These are phyloP conservation scores for Dioszegia hungarica DNA, from an alignment of 768 basidiomycete species.

Conservation along the genomic window DNA sequence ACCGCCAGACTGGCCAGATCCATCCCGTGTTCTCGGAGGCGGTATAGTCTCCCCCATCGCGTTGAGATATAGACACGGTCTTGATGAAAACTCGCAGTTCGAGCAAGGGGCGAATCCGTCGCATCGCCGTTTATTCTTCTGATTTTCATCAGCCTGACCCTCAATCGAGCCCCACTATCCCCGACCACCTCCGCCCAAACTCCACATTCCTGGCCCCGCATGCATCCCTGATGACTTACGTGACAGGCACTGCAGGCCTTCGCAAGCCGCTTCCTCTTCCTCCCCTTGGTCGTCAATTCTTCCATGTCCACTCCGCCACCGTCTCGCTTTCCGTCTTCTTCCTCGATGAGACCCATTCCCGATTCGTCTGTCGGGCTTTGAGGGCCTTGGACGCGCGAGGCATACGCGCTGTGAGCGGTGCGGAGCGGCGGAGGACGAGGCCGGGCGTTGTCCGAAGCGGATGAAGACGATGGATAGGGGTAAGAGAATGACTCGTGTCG, in stretches of 20 bases:
- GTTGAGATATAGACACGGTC: constrained; percentile 45
- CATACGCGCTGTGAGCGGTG: not conserved
- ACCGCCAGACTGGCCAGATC: not conserved
- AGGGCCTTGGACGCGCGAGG: not conserved
- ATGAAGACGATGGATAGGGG: not conserved
- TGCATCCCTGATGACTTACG: too few species aligned
- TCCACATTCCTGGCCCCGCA: too few species aligned
- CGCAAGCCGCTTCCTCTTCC: constrained; percentile 47
- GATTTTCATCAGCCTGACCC: not conserved
- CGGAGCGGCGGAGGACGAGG: not conserved
- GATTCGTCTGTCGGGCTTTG: not conserved
- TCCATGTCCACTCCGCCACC: constrained; percentile 1
- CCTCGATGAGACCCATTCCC: not conserved
- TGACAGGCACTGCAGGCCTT: constrained; percentile 49
- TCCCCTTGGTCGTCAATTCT: constrained; percentile 47
- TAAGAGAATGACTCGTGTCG: constrained; percentile 2
- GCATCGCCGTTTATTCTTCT: constrained; percentile 49
- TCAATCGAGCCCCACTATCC: not conserved
- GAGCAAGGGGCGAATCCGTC: constrained; percentile 49
- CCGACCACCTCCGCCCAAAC: too few species aligned
- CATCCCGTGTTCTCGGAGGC: constrained; percentile 39
- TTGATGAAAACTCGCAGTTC: constrained; percentile 48
- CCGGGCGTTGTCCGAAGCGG: not conserved
- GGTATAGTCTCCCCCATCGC: constrained; percentile 45
- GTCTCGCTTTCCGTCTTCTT: not conserved